phyloP scores from a whole-genome alignment of 345 rosid genomes.

The Anacardium occidentale region DNA sequence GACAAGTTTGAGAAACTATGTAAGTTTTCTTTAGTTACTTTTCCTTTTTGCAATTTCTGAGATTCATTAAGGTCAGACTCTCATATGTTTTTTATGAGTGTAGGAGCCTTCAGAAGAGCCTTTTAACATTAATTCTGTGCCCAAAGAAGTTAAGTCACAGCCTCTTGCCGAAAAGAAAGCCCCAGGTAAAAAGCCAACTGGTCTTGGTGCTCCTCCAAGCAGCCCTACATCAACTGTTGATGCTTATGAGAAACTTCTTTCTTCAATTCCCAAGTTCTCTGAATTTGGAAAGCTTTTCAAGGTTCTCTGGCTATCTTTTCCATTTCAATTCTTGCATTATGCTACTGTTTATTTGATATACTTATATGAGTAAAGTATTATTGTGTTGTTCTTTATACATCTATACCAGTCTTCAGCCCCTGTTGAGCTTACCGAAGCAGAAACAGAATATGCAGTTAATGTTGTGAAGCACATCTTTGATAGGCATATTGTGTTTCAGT shows the following conservation, averaged over 20 bases:
- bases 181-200: slow-evolving; percentile 81
- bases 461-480: slow-evolving; percentile 90
- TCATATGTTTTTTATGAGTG: slow-evolving; percentile 26
- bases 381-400: slow-evolving; percentile 15
- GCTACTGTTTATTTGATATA: slow-evolving; percentile 2
- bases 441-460: slow-evolving; percentile 94
- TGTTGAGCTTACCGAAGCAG: slow-evolving; percentile 96
- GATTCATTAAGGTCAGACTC: slow-evolving; percentile 17
- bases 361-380: slow-evolving; percentile 16
- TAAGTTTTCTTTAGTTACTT: slow-evolving; percentile 38
- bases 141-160: slow-evolving; percentile 81
- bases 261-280: slow-evolving; percentile 79
- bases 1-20: slow-evolving; percentile 86
- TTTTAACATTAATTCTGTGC: slow-evolving; percentile 80
- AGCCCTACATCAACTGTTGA: slow-evolving; percentile 71
- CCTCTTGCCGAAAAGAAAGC: slow-evolving; percentile 93
- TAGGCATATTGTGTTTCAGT: slow-evolving; percentile 87
- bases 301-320: slow-evolving; percentile 37
- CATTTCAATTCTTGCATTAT: slow-evolving; percentile 11
- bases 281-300: slow-evolving; percentile 88
- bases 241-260: slow-evolving; percentile 78
- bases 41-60: slow-evolving; percentile 16
- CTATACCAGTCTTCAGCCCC: slow-evolving; percentile 71
- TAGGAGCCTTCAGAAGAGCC: slow-evolving; percentile 85
- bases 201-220: slow-evolving; percentile 70